Conservation (phyloP, 1,139 yeast species). For the Diutina pseudorugosa region DNA sequence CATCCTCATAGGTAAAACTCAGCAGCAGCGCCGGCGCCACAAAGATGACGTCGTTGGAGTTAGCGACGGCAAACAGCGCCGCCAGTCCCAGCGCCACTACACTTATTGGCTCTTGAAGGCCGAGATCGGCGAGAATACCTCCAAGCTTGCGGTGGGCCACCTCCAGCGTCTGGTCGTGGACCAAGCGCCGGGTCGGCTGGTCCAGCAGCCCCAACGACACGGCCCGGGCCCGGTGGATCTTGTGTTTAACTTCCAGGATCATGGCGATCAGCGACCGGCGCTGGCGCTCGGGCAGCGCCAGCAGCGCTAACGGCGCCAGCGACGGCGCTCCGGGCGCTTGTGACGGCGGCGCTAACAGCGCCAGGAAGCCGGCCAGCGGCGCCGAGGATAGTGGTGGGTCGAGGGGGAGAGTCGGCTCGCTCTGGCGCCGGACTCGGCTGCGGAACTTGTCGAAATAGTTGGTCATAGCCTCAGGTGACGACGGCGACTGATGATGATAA, state of each 20-base stretch:
- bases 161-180: slow-evolving; percentile 27
- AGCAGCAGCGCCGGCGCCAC: slow-evolving; percentile 31
- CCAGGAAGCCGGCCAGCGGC: neutral
- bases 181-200: slow-evolving; percentile 22
- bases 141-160: slow-evolving; percentile 26
- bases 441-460: slow-evolving; percentile 7
- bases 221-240: slow-evolving; percentile 10
- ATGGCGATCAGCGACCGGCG: slow-evolving; percentile 6
- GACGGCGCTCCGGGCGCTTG: neutral
- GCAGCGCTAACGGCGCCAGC: slow-evolving; percentile 2
- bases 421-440: slow-evolving; percentile 7
- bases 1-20: slow-evolving; percentile 34
- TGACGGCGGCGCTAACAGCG: slow-evolving; percentile 2
- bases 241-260: slow-evolving; percentile 10
- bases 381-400: slow-evolving; percentile 4
- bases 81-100: neutral
- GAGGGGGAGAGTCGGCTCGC: slow-evolving; percentile 6
- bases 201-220: slow-evolving; percentile 2
- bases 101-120: slow-evolving; percentile 16
- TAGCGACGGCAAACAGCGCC: slow-evolving; percentile 23
- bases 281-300: neutral
- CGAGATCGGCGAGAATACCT: slow-evolving; percentile 23
- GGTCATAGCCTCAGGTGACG: neutral
- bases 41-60: slow-evolving; percentile 29
- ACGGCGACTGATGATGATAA: neutral